These are phyloP conservation scores for Cichorium intybus DNA, from an alignment of 140 eudicot genomes.

Conservation along the genomic window DNA sequence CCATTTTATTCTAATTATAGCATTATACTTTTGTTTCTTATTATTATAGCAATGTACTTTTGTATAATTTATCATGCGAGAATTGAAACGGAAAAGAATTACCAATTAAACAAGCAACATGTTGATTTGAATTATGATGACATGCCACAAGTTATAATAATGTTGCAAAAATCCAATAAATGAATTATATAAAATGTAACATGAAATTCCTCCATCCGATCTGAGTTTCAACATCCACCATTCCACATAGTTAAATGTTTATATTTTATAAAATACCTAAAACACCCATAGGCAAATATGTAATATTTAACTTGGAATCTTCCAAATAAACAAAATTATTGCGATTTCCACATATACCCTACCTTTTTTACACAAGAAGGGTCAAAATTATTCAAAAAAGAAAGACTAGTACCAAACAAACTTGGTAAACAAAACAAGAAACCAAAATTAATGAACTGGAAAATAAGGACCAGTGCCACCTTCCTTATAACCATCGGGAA, in stretches of 20 bases:
- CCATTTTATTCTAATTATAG: too few species aligned
- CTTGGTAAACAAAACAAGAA: neutral
- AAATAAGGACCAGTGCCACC: constrained; percentile 71
- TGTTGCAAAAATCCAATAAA: neutral
- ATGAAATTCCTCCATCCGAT: too few species aligned
- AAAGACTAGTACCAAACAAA: neutral
- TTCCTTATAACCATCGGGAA: constrained; percentile 58
- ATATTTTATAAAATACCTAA: neutral
- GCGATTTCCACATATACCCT: neutral
- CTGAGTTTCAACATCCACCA: too few species aligned
- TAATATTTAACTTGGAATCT: neutral
- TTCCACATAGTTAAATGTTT: too few species aligned
- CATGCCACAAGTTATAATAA: neutral
- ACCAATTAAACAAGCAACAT: too few species aligned
- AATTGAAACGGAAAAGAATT: too few species aligned
- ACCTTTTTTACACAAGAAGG: too few species aligned
- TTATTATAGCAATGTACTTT: too few species aligned
- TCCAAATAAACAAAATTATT: neutral
- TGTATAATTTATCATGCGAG: too few species aligned
- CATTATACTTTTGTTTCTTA: too few species aligned
- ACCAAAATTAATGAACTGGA: constrained; percentile 5
- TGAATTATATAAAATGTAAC: neutral
- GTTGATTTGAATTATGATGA: too few species aligned
- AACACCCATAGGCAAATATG: neutral
- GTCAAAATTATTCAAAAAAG: neutral